phyloP scores from a whole-genome alignment of 2,329 filamentous ascomycete genomes.

The Exserohilum rostratum region DNA sequence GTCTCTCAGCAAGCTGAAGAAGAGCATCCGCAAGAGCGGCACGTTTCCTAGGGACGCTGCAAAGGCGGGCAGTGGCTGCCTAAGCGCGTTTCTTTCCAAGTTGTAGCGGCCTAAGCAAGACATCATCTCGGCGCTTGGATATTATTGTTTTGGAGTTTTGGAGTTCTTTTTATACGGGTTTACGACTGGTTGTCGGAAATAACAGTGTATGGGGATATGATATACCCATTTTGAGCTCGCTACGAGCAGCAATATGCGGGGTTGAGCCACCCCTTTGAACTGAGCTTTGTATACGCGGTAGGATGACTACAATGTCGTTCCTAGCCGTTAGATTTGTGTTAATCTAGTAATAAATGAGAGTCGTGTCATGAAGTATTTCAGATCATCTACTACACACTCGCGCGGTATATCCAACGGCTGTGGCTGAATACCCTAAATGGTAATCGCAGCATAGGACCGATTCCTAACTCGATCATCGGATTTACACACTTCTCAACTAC shows the following conservation, averaged over 20 bases:
- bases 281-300: too few species aligned
- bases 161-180: too few species aligned
- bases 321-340: not conserved
- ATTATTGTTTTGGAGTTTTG: not conserved
- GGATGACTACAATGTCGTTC: too few species aligned
- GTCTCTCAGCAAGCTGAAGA: slow-evolving; percentile 21
- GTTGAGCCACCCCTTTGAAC: too few species aligned
- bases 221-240: too few species aligned
- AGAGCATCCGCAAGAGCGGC: slow-evolving; percentile 19
- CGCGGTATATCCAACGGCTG: too few species aligned
- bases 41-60: slow-evolving; percentile 26
- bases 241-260: too few species aligned
- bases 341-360: not conserved
- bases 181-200: too few species aligned
- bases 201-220: too few species aligned
- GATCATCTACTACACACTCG: not conserved
- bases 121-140: not conserved
- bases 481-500: slow-evolving; percentile 2
- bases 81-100: slow-evolving; percentile 21
- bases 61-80: slow-evolving; percentile 30
- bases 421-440: too few species aligned
- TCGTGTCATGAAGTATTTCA: not conserved
- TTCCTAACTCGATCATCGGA: slow-evolving; percentile 6
- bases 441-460: slow-evolving; percentile 7
- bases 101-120: not conserved